Conservation (phyloP, 2,329 filamentous ascomycete genomes). For the Fusarium solani-melongenae region DNA sequence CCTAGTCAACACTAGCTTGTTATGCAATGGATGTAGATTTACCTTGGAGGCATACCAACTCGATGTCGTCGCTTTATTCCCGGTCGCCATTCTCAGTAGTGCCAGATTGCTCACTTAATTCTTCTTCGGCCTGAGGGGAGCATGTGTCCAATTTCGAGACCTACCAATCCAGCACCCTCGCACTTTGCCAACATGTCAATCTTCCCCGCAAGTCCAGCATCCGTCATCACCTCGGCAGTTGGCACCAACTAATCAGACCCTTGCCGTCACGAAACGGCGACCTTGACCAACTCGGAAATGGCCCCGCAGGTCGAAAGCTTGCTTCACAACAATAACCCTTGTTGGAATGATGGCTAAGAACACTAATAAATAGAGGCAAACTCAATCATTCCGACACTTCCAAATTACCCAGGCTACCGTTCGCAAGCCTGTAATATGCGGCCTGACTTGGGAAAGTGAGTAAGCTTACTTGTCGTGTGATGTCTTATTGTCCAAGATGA, state of each 20-base stretch:
- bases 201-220: not conserved
- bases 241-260: not conserved
- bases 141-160: not conserved
- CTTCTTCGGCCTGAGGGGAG: not conserved
- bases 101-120: not conserved
- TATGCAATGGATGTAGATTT: not conserved
- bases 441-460: not conserved
- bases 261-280: not conserved
- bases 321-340: not conserved
- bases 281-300: not conserved
- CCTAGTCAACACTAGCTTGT: not conserved
- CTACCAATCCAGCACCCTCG: not conserved
- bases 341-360: not conserved
- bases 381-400: not conserved
- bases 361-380: not conserved
- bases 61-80: not conserved
- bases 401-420: not conserved
- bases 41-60: not conserved
- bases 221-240: not conserved
- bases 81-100: not conserved
- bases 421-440: not conserved
- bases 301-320: not conserved
- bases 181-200: not conserved
- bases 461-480: not conserved
- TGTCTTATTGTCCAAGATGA: not conserved